These are phyloP conservation scores for Torulaspora globosa DNA, from an alignment of 1,139 yeast genomes.

Conservation along the genomic window DNA sequence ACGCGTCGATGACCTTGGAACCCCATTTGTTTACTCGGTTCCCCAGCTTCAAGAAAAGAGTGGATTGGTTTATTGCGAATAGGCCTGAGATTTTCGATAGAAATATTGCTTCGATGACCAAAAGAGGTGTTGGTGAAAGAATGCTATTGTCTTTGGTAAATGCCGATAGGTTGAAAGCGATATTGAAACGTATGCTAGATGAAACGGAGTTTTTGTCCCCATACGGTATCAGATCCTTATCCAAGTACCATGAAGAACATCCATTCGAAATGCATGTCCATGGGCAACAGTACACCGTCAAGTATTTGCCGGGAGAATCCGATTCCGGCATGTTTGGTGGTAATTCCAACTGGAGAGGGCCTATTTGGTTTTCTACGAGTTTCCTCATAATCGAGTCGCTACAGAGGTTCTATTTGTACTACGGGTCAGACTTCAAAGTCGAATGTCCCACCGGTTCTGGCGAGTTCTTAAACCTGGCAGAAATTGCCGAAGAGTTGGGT, in stretches of 20 bases:
- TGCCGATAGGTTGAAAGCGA: slow-evolving; percentile 73
- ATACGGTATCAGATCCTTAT: slow-evolving; percentile 85
- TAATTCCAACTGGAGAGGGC: slow-evolving; percentile 97
- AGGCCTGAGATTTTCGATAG: slow-evolving; percentile 71
- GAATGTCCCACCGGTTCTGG: slow-evolving; percentile 93
- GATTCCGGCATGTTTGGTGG: slow-evolving; percentile 97
- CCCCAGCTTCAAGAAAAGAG: slow-evolving; percentile 80
- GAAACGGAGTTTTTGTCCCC: slow-evolving; percentile 84
- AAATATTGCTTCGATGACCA: slow-evolving; percentile 83
- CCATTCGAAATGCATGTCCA: slow-evolving; percentile 86
- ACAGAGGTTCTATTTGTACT: slow-evolving; percentile 84
- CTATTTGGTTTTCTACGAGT: slow-evolving; percentile 97
- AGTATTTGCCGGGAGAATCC: slow-evolving; percentile 88
- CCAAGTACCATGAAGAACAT: slow-evolving; percentile 80
- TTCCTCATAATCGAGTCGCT: slow-evolving; percentile 83
- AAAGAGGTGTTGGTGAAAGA: slow-evolving; percentile 84
- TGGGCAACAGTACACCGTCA: slow-evolving; percentile 69
- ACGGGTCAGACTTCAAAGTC: slow-evolving; percentile 80
- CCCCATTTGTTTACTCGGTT: slow-evolving; percentile 76
- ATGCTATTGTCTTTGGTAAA: slow-evolving; percentile 76
- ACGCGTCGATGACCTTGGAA: slow-evolving; percentile 86
- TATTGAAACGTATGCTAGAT: slow-evolving; percentile 78
- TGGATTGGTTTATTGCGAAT: slow-evolving; percentile 81
- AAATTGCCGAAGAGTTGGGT: slow-evolving; percentile 88
- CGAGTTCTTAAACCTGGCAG: slow-evolving; percentile 73